These are phyloP conservation scores for Phlebopus sp. DNA, from an alignment of 1,284 basidiomycete species.

Conservation along the genomic window DNA sequence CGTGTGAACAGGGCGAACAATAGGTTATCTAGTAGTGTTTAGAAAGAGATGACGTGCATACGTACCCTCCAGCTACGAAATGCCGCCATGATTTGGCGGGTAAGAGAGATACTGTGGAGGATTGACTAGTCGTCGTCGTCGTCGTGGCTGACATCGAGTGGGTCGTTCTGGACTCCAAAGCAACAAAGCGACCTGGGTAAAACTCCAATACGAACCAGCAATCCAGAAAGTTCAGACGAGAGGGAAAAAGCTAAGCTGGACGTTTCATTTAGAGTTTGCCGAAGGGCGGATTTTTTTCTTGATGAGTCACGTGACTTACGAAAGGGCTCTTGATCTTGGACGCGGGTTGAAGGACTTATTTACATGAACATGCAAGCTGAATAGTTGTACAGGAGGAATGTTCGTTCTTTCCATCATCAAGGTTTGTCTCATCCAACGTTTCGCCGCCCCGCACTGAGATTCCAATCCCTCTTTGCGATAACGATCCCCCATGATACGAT, in stretches of 20 bases:
- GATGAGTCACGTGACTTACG: constrained; percentile 20
- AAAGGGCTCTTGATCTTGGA: too few species aligned
- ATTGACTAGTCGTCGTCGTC: constrained; percentile 22
- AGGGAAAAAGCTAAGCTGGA: too few species aligned
- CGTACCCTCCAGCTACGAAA: constrained; percentile 84
- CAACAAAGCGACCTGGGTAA: too few species aligned
- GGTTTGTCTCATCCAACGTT: constrained; percentile 29
- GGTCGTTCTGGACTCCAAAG: background rate
- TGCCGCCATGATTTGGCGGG: constrained; percentile 85
- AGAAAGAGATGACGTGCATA: constrained; percentile 11
- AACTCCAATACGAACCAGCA: too few species aligned
- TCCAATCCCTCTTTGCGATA: too few species aligned
- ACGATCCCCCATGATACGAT: background rate
- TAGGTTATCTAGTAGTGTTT: too few species aligned
- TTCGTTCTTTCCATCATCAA: constrained; percentile 61
- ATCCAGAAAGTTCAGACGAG: too few species aligned
- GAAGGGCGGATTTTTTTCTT: background rate
- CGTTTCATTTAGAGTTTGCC: too few species aligned
- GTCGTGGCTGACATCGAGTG: constrained; percentile 1
- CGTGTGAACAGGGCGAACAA: too few species aligned
- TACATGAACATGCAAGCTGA: background rate
- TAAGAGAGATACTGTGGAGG: constrained; percentile 38
- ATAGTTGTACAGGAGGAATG: constrained; percentile 38
- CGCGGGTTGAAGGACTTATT: too few species aligned
- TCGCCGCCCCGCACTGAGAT: too few species aligned